Percentiles rank a stretch among this genome's conserved stretches.
Conservation (phyloP, 371 early-diverging fungal genomes). For the Mucor mucedo region DNA sequence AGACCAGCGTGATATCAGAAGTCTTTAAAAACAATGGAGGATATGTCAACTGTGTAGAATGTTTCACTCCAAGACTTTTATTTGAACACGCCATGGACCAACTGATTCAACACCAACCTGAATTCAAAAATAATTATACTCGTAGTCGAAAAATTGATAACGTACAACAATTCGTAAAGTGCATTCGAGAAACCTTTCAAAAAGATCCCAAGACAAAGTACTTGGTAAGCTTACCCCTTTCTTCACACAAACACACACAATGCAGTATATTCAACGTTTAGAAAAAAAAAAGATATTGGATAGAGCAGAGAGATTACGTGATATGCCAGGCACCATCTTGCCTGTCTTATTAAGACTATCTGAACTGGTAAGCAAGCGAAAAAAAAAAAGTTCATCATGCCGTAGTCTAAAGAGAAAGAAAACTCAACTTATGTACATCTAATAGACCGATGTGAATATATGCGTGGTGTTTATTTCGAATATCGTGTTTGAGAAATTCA, state of each 20-base stretch:
- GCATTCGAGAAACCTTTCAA: conserved; percentile 38
- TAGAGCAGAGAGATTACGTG: conserved; percentile 81
- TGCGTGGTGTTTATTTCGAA: conserved; percentile 75
- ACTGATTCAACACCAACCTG: conserved; percentile 48
- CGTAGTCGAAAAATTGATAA: conserved; percentile 62
- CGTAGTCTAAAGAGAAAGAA: no score
- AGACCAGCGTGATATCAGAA: conserved; percentile 65
- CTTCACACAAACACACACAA: no score
- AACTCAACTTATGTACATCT: not conserved
- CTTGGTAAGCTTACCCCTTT: conserved; percentile 30
- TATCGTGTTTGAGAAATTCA: conserved; percentile 82
- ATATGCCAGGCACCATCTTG: conserved; percentile 69
- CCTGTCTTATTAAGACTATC: conserved; percentile 72
- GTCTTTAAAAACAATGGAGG: conserved; percentile 43
- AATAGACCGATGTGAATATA: conserved; percentile 56
- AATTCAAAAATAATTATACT: conserved; percentile 15
- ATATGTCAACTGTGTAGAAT: conserved; percentile 75
- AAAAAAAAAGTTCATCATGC: conserved; percentile 11
- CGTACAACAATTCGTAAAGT: conserved; percentile 70
- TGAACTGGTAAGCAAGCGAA: conserved; percentile 55
- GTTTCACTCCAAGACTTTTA: conserved; percentile 73
- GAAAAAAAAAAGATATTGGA: conserved; percentile 65
- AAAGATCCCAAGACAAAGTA: conserved; percentile 36
- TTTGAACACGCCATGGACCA: conserved; percentile 76
- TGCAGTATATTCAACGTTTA: no score